phyloP scores from a whole-genome alignment of 208 protist genomes.

The Kentomonas sorsogonicus region DNA sequence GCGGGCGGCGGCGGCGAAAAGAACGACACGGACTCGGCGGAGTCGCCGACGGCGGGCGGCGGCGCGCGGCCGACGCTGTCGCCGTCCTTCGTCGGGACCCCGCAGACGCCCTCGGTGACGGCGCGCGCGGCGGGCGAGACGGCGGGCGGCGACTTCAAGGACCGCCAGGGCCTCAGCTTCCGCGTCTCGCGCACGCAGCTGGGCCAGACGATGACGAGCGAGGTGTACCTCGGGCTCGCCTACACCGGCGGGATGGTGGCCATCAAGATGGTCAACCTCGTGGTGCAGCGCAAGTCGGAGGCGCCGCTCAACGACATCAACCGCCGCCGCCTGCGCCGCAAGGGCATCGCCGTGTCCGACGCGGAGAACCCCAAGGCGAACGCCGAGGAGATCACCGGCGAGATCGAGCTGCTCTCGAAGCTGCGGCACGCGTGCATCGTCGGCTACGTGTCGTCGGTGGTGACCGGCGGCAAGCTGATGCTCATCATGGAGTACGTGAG shows the following conservation, averaged over 20 bases:
- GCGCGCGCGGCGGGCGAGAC: neutral
- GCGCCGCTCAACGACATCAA: too few species aligned
- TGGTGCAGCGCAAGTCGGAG: slow-evolving; percentile 10
- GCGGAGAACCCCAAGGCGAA: slow-evolving; percentile 22
- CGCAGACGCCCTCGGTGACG: neutral
- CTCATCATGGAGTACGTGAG: slow-evolving; percentile 83
- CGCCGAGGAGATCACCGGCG: slow-evolving; percentile 38
- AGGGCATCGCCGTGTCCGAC: slow-evolving; percentile 24
- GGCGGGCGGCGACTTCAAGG: slow-evolving; percentile 16
- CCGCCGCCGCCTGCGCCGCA: slow-evolving; percentile 18
- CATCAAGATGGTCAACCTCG: slow-evolving; percentile 49
- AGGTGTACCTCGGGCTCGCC: slow-evolving; percentile 54
- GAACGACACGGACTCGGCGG: too few species aligned
- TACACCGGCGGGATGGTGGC: slow-evolving; percentile 52
- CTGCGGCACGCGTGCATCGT: slow-evolving; percentile 92
- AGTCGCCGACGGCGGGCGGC: neutral
- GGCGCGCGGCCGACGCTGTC: too few species aligned
- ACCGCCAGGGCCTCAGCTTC: slow-evolving; percentile 35
- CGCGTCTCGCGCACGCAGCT: slow-evolving; percentile 38
- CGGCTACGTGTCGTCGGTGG: slow-evolving; percentile 81
- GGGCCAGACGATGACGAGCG: slow-evolving; percentile 36
- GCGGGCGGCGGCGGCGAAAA: too few species aligned
- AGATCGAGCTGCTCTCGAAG: slow-evolving; percentile 51
- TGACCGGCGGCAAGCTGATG: slow-evolving; percentile 31
- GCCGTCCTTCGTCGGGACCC: neutral